Evolutionary conservation across 495 filamentous ascomycete species (phyloP).

Genomic region (Podospora bellae-mahoneyi): DNA sequence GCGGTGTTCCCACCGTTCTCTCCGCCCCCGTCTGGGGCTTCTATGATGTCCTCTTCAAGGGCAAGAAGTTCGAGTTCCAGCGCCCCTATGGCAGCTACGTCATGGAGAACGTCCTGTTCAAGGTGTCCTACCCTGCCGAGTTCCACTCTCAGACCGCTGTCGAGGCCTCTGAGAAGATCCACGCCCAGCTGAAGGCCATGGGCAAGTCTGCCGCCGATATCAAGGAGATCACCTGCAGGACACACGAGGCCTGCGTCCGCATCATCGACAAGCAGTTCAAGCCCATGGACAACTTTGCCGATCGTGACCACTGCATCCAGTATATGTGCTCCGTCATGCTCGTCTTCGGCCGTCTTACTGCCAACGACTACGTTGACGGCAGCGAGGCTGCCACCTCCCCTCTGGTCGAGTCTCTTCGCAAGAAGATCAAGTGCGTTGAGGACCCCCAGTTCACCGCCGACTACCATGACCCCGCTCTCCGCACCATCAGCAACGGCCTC

Average conservation of each 20-base stretch:
- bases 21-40: conserved; percentile 95
- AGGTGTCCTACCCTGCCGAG: conserved; percentile 97
- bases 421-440: conserved; percentile 92
- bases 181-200: conserved; percentile 72
- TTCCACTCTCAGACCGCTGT: conserved; percentile 99
- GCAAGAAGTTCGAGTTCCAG: conserved; percentile 93
- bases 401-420: conserved; percentile 82
- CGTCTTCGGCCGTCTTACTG: conserved; percentile 85
- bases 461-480: conserved; percentile 89
- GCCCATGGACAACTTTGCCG: conserved; percentile 98
- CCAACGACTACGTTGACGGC: conserved; percentile 88
- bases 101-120: conserved; percentile 99
- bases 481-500: conserved; percentile 93
- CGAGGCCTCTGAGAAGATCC: conserved; percentile 84
- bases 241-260: conserved; percentile 94
- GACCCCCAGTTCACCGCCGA: conserved; percentile 90
- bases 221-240: conserved; percentile 86
- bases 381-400: conserved; percentile 84
- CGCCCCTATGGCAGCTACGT: conserved; percentile 95
- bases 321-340: conserved; percentile 99
- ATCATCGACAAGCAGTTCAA: conserved; percentile 99
- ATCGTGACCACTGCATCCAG: conserved; percentile 98
- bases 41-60: conserved; percentile 97
- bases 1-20: conserved; percentile 86
- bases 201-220: conserved; percentile 95